A percentile compares a stretch with the other conserved stretches of the same genome.
Conservation (phyloP, 805 yeast species). For the Lachancea waltii region DNA sequence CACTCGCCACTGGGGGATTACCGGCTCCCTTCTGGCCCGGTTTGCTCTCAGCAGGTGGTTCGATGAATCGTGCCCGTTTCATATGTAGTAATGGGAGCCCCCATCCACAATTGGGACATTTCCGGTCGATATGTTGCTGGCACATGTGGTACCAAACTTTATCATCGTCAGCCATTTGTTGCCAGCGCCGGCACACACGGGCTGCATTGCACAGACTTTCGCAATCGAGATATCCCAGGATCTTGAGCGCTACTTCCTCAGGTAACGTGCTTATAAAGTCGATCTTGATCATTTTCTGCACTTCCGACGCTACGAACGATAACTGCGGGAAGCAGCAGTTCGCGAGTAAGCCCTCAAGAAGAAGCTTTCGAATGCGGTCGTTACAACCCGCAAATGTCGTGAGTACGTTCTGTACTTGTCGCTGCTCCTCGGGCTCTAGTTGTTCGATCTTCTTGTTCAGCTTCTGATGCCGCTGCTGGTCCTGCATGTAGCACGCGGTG, state of each 20-base stretch:
- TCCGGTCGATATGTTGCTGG: conserved; percentile 94
- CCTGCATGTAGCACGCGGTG: conserved; percentile 26
- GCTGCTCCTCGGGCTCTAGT: conserved; percentile 71
- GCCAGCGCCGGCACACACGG: conserved; percentile 85
- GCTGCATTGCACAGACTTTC: conserved; percentile 91
- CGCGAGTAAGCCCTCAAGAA: conserved; percentile 73
- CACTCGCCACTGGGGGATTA: not conserved
- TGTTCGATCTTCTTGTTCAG: conserved; percentile 31
- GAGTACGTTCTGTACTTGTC: conserved; percentile 58
- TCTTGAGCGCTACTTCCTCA: conserved; percentile 74
- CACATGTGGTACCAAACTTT: conserved; percentile 98
- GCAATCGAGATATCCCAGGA: conserved; percentile 85
- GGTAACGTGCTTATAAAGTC: conserved; percentile 87
- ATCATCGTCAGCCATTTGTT: conserved; percentile 87
- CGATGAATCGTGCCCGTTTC: conserved; percentile 49
- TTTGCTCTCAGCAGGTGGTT: conserved; percentile 6
- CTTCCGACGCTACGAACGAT: conserved; percentile 76
- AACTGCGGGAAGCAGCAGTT: conserved; percentile 95
- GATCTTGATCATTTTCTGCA: conserved; percentile 71
- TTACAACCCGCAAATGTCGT: conserved; percentile 61
- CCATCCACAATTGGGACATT: conserved; percentile 99
- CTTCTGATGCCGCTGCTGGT: conserved; percentile 20
- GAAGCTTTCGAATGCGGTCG: conserved; percentile 70
- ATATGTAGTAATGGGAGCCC: conserved; percentile 92
- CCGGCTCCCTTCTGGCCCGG: conserved; percentile 1